These are phyloP conservation scores for Drechslerella dactyloides DNA, from an alignment of 2,329 filamentous ascomycete species.

Conservation along the genomic window DNA sequence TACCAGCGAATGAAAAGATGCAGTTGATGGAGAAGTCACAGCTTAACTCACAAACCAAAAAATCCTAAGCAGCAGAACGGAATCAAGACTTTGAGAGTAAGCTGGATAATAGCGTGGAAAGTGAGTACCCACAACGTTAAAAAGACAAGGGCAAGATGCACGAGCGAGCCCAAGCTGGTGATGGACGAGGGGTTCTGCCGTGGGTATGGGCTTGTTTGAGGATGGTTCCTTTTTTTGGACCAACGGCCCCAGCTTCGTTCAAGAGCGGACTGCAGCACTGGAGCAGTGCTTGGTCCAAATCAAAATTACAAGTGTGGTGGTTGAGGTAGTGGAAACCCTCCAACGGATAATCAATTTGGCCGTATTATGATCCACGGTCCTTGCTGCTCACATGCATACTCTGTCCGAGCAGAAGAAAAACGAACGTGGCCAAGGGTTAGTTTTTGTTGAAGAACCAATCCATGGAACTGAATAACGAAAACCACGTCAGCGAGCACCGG, in stretches of 20 bases:
- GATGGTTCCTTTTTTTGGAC: constrained; percentile 40
- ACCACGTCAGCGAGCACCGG: constrained; percentile 48
- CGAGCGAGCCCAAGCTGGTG: constrained; percentile 34
- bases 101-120: constrained; percentile 16
- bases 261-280: constrained; percentile 30
- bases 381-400: constrained; percentile 29
- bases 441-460: constrained; percentile 13
- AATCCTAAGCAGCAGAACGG: constrained; percentile 14
- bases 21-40: constrained; percentile 6
- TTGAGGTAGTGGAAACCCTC: constrained; percentile 29
- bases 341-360: not conserved
- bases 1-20: constrained; percentile 15
- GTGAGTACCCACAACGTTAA: constrained; percentile 29
- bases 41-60: constrained; percentile 6
- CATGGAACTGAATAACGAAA: constrained; percentile 39
- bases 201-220: constrained; percentile 50
- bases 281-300: constrained; percentile 35
- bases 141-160: constrained; percentile 8
- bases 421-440: constrained; percentile 12
- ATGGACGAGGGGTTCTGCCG: constrained; percentile 26
- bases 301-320: constrained; percentile 47
- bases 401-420: constrained; percentile 6
- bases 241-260: not conserved
- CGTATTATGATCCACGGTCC: constrained; percentile 35
- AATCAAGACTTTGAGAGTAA: constrained; percentile 18